phyloP scores from a whole-genome alignment of 768 basidiomycete genomes.

The Rhodotorula taiwanensis region DNA sequence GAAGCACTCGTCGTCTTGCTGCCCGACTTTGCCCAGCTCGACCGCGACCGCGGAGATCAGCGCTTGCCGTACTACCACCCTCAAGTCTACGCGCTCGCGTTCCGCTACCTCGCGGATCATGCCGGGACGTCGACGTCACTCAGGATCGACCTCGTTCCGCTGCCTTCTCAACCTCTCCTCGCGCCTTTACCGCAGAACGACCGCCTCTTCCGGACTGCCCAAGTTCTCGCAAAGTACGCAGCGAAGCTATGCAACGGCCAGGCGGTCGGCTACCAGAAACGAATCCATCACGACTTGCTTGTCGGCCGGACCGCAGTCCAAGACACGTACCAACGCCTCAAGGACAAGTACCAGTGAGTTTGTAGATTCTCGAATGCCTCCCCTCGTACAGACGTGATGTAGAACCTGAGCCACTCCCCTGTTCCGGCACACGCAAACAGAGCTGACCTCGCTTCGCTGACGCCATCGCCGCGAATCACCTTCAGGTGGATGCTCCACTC shows the following conservation, averaged over 20 bases:
- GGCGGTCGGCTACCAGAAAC: conserved; percentile 66
- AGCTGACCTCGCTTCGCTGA: conserved; percentile 5
- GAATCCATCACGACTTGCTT: conserved; percentile 71
- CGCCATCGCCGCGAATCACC: conserved; percentile 24
- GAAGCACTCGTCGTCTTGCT: conserved; percentile 44
- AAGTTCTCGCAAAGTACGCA: conserved; percentile 71
- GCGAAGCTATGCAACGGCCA: conserved; percentile 82
- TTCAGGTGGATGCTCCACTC: conserved; percentile 49
- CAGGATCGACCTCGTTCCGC: conserved; percentile 23
- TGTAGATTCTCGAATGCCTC: no score
- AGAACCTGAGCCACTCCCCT: background rate
- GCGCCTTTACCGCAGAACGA: conserved; percentile 40
- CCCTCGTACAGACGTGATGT: background rate
- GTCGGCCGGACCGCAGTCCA: conserved; percentile 73
- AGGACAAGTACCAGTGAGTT: conserved; percentile 67
- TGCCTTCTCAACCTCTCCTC: background rate
- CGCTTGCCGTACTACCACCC: conserved; percentile 86
- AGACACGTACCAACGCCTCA: conserved; percentile 79
- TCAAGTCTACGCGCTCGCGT: conserved; percentile 67
- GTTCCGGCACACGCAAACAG: background rate
- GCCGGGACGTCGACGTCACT: background rate
- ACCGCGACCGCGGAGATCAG: conserved; percentile 31
- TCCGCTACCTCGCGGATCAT: conserved; percentile 55
- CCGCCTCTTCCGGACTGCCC: conserved; percentile 70
- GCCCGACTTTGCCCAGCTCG: conserved; percentile 46